phyloP scores from a whole-genome alignment of 345 rosid species.

The Citrus glauca region DNA sequence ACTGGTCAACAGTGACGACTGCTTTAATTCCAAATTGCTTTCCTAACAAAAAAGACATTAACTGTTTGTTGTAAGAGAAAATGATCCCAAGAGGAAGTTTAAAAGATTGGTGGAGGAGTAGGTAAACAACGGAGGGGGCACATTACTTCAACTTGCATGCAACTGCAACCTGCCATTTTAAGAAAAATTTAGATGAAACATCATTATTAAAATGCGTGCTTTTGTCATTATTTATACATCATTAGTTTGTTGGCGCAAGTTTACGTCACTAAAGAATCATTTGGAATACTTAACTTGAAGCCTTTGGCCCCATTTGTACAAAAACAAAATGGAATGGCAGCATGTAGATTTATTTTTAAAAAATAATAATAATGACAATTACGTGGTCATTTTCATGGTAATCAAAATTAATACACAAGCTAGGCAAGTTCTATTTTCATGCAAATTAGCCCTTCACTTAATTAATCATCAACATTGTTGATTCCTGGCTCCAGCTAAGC shows the following conservation, averaged over 20 bases:
- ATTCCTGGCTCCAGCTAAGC: neutral
- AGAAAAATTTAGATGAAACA: neutral
- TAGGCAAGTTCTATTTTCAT: no score
- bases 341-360: neutral
- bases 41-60: neutral
- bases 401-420: no score
- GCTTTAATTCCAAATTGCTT: neutral
- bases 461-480: neutral
- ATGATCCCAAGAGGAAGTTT: neutral
- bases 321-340: neutral
- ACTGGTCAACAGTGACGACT: neutral
- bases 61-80: neutral
- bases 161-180: neutral
- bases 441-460: no score
- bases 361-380: neutral
- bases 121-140: neutral
- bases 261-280: neutral
- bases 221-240: neutral
- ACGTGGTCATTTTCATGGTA: neutral
- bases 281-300: neutral
- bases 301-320: neutral
- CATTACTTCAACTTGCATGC: neutral
- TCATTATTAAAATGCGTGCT: neutral
- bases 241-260: neutral
- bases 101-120: neutral